These are phyloP conservation scores for Bacterosira constricta DNA, from an alignment of 108 stramenopile species.

Conservation along the genomic window DNA sequence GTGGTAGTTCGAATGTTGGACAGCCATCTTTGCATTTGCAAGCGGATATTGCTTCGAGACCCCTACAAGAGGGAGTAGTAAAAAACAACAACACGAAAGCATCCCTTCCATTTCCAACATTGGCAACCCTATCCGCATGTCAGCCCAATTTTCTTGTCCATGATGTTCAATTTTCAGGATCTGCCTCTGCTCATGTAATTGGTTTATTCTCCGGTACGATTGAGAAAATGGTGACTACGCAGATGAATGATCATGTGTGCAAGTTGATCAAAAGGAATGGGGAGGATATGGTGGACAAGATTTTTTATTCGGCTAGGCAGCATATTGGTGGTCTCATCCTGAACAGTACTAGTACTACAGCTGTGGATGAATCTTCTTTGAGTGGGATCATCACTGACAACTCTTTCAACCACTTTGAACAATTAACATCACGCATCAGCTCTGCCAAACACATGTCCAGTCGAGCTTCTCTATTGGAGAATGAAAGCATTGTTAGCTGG, in stretches of 20 bases:
- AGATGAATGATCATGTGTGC: conserved; percentile 55
- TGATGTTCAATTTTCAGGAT: conserved; percentile 67
- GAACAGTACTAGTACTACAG: neutral
- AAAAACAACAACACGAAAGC: neutral
- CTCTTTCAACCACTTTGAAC: no score
- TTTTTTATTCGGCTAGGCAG: conserved; percentile 16
- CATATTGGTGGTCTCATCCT: conserved; percentile 31
- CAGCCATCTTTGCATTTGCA: neutral
- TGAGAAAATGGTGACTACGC: conserved; percentile 45
- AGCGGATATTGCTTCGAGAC: conserved; percentile 17
- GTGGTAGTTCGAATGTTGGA: neutral
- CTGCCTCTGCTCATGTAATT: conserved; percentile 65
- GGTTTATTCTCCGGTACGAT: conserved; percentile 65
- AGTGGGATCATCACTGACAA: no score
- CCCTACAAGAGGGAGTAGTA: neutral
- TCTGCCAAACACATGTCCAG: neutral
- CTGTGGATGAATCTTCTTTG: neutral
- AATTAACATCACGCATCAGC: no score
- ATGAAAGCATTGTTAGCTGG: conserved; percentile 21
- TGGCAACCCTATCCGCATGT: conserved; percentile 11
- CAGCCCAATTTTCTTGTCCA: conserved; percentile 6
- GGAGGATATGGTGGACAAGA: conserved; percentile 10
- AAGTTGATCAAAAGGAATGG: conserved; percentile 36
- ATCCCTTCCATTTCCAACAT: conserved; percentile 20
- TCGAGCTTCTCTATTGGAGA: neutral